Evolutionary conservation across 2,329 filamentous ascomycete species (phyloP).

Genomic region (Aspergillus aculeatus): DNA sequence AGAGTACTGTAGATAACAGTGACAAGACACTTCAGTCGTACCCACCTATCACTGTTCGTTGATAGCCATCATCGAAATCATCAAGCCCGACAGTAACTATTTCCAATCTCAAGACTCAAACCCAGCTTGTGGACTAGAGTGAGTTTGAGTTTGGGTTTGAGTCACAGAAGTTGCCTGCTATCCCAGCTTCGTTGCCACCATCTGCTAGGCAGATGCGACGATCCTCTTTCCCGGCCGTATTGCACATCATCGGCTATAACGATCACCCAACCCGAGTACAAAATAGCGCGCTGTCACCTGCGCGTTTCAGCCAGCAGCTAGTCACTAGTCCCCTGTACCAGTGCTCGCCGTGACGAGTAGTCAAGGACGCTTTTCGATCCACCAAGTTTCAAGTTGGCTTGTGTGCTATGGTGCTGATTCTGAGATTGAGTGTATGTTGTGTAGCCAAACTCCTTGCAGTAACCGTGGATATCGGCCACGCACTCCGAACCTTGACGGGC

Average conservation of each 20-base stretch:
- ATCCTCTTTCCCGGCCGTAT: background rate
- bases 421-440: background rate
- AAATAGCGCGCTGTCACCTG: background rate
- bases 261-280: background rate
- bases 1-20: background rate
- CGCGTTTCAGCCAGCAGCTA: background rate
- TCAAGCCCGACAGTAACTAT: too few relatives aligned
- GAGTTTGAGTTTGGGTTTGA: background rate
- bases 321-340: background rate
- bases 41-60: background rate
- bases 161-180: background rate
- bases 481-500: slow-evolving; percentile 40
- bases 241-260: background rate
- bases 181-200: background rate
- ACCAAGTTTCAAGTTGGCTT: background rate
- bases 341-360: background rate
- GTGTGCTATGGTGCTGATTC: background rate
- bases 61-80: background rate
- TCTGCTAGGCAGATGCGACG: background rate
- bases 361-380: background rate
- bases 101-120: background rate
- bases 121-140: background rate
- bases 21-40: background rate
- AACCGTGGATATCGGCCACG: slow-evolving; percentile 32
- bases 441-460: slow-evolving; percentile 29